These are phyloP conservation scores for Pterulicium gracile DNA, from an alignment of 1,284 basidiomycete species.

Conservation along the genomic window DNA sequence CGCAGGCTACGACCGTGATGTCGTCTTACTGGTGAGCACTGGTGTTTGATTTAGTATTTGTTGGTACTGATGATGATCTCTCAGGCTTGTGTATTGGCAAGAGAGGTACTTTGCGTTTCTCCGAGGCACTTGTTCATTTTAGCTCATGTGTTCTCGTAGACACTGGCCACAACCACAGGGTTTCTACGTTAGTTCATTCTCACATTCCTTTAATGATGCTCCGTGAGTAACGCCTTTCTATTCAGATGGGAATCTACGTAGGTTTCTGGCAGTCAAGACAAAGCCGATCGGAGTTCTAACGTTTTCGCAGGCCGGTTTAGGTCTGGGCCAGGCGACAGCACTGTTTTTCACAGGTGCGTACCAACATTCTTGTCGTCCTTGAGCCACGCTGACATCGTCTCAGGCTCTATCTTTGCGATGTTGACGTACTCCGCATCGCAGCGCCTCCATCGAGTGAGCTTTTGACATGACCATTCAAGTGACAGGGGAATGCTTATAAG, in stretches of 20 bases:
- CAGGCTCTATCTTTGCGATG: slow-evolving; percentile 22
- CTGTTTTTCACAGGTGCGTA: slow-evolving; percentile 49
- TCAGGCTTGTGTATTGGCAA: slow-evolving; percentile 65
- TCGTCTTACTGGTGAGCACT: slow-evolving; percentile 51
- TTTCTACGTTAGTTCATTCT: slow-evolving; percentile 42
- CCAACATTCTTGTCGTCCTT: too few species aligned
- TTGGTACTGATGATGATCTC: slow-evolving; percentile 1
- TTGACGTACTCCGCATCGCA: slow-evolving; percentile 55
- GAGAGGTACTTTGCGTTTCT: slow-evolving; percentile 27
- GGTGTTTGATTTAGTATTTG: background rate
- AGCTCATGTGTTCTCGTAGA: slow-evolving; percentile 14
- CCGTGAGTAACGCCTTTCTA: slow-evolving; percentile 7
- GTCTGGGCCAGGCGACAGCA: slow-evolving; percentile 35
- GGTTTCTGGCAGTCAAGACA: background rate
- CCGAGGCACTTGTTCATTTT: background rate
- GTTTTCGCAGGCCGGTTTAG: slow-evolving; percentile 30
- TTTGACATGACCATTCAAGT: slow-evolving; percentile 10
- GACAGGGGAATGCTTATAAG: too few species aligned
- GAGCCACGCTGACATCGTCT: too few species aligned
- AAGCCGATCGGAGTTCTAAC: too few species aligned
- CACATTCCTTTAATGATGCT: background rate
- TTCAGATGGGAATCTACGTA: slow-evolving; percentile 54
- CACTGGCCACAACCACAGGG: slow-evolving; percentile 41
- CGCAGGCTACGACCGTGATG: slow-evolving; percentile 53
- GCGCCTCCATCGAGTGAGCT: slow-evolving; percentile 21